Evolutionary conservation across 306 rosid genomes (phyloP).

Genomic region (Casuarina equisetifolia): DNA sequence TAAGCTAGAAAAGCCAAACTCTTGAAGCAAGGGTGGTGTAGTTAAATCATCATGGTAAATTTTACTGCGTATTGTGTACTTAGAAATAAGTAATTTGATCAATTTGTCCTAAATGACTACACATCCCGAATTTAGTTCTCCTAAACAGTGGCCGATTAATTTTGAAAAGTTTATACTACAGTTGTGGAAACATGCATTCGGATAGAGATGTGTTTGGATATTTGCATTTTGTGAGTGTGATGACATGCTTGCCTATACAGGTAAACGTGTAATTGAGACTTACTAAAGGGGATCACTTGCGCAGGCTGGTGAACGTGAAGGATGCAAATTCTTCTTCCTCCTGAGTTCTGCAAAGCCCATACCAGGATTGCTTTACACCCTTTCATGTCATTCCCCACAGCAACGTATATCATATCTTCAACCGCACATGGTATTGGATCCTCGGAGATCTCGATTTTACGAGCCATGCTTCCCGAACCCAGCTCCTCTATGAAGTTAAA

Average conservation of each 20-base stretch:
- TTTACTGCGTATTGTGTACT: not conserved
- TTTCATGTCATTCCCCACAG: slow-evolving; percentile 65
- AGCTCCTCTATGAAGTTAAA: too few relatives aligned
- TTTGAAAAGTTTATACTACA: too few relatives aligned
- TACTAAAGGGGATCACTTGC: slow-evolving; percentile 61
- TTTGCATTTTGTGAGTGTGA: not conserved
- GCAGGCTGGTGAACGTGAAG: slow-evolving; percentile 68
- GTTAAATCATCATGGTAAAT: not conserved
- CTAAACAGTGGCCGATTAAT: not conserved
- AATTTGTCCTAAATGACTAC: not conserved
- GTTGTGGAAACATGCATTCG: not conserved
- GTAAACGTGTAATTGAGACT: slow-evolving; percentile 19
- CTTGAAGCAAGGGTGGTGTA: not conserved
- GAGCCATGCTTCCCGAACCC: too few relatives aligned
- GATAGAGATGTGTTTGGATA: not conserved
- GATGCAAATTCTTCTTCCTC: slow-evolving; percentile 71
- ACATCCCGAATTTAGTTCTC: too few relatives aligned
- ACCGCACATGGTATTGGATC: not conserved
- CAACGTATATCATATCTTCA: slow-evolving; percentile 43
- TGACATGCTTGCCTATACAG: not conserved
- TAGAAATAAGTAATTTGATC: not conserved
- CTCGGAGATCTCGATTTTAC: too few relatives aligned
- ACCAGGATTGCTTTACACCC: slow-evolving; percentile 51
- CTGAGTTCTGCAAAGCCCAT: slow-evolving; percentile 72
- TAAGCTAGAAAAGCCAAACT: not conserved